These are phyloP conservation scores for Fusarium irregulare DNA, from an alignment of 2,329 filamentous ascomycete species.

Conservation along the genomic window DNA sequence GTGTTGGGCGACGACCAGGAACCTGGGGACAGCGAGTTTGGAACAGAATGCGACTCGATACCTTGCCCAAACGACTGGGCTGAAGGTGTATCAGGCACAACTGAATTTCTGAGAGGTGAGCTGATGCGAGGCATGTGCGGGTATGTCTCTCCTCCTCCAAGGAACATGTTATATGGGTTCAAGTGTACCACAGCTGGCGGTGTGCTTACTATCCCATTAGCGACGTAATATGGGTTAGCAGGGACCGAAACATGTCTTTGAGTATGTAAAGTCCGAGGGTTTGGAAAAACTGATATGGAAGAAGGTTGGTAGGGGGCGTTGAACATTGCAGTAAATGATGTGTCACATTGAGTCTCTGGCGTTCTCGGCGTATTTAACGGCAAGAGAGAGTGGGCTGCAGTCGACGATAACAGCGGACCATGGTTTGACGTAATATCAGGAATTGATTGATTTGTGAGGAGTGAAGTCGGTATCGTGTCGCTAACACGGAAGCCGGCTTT, in stretches of 20 bases:
- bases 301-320: conserved; percentile 12
- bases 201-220: neutral
- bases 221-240: neutral
- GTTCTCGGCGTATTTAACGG: neutral
- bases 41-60: neutral
- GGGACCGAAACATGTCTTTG: conserved; percentile 31
- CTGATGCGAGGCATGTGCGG: conserved; percentile 42
- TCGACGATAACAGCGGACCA: conserved; percentile 45
- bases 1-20: no score
- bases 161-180: conserved; percentile 43
- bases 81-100: conserved; percentile 13
- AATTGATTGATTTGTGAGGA: neutral
- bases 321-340: conserved; percentile 31
- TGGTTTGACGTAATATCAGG: conserved; percentile 9
- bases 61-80: neutral
- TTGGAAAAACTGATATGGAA: neutral
- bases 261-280: neutral
- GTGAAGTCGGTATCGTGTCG: conserved; percentile 20
- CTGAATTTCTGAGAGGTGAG: conserved; percentile 45
- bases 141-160: conserved; percentile 17
- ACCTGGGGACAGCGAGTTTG: neutral
- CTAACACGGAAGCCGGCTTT: conserved; percentile 47
- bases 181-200: conserved; percentile 17
- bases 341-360: conserved; percentile 2
- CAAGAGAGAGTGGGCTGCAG: conserved; percentile 24